phyloP scores from a whole-genome alignment of 192 early-diverging fungal species.

The Coemansia sp. region DNA sequence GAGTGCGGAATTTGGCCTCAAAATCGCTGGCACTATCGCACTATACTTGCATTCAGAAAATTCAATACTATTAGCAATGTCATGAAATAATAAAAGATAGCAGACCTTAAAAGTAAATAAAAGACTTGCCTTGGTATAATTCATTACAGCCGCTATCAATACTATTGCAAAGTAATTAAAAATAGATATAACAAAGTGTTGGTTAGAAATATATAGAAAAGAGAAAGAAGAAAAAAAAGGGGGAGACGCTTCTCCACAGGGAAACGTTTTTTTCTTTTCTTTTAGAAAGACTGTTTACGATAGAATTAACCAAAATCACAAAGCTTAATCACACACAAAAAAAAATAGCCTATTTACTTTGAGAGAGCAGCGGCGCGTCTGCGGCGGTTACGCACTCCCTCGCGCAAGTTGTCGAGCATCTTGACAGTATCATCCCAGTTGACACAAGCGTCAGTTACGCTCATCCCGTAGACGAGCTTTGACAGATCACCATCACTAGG shows the following conservation, averaged over 20 bases:
- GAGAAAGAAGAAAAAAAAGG: background rate
- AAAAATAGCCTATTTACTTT: background rate
- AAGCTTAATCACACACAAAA: background rate
- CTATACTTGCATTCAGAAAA: conserved; percentile 29
- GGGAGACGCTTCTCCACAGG: conserved; percentile 1
- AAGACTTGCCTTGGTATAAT: conserved; percentile 48
- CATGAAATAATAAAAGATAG: background rate
- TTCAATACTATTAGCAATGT: conserved; percentile 11
- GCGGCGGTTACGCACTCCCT: conserved; percentile 74
- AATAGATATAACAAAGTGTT: conserved; percentile 2
- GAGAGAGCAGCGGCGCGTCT: conserved; percentile 32
- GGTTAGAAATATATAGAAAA: conserved; percentile 13
- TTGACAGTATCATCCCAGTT: conserved; percentile 87
- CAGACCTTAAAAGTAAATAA: background rate
- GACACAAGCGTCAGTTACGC: conserved; percentile 94
- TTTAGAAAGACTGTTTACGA: conserved; percentile 6
- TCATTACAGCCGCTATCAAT: conserved; percentile 29
- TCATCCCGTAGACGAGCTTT: conserved; percentile 81
- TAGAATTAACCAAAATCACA: conserved; percentile 2
- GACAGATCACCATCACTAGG: conserved; percentile 71
- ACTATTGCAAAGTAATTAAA: background rate
- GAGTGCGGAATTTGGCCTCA: conserved; percentile 46
- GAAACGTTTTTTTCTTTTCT: background rate
- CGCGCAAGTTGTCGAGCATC: conserved; percentile 71
- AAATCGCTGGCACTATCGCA: conserved; percentile 54